Percentiles rank a stretch among this genome's conserved stretches.
phyloP scores from a whole-genome alignment of 306 rosid species.

The Myrica gale region DNA sequence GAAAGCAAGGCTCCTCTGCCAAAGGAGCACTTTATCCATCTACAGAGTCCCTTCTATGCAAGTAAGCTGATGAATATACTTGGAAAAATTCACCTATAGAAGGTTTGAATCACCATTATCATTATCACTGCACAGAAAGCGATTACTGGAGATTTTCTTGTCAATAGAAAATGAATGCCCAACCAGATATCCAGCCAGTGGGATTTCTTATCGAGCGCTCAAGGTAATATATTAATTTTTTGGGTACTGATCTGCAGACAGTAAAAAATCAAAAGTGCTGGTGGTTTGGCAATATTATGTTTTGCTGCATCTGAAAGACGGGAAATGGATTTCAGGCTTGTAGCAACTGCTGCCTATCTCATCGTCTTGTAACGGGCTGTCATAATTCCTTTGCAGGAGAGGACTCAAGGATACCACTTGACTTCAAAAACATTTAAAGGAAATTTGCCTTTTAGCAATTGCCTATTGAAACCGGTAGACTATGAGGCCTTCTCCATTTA shows the following conservation, averaged over 20 bases:
- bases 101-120: not conserved
- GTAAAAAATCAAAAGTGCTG: not conserved
- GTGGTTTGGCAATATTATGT: not conserved
- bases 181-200: slow-evolving; percentile 22
- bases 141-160: slow-evolving; percentile 67
- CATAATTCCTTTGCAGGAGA: slow-evolving; percentile 53
- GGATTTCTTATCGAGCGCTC: slow-evolving; percentile 53
- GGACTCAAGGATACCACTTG: slow-evolving; percentile 48
- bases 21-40: slow-evolving; percentile 81
- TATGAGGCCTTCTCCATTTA: slow-evolving; percentile 48
- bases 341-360: not conserved
- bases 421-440: slow-evolving; percentile 53
- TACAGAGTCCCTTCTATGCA: slow-evolving; percentile 81
- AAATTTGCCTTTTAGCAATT: slow-evolving; percentile 52
- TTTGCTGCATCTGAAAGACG: not conserved
- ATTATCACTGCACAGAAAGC: slow-evolving; percentile 51
- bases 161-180: slow-evolving; percentile 42
- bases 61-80: slow-evolving; percentile 43
- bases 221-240: slow-evolving; percentile 54
- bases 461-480: slow-evolving; percentile 58
- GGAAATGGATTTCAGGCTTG: slow-evolving; percentile 7
- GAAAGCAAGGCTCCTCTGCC: slow-evolving; percentile 89
- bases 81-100: slow-evolving; percentile 2
- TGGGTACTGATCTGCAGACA: not conserved
- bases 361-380: slow-evolving; percentile 13